phyloP scores from a whole-genome alignment of 1,284 basidiomycete genomes.

The Cryptococcus sp. region DNA sequence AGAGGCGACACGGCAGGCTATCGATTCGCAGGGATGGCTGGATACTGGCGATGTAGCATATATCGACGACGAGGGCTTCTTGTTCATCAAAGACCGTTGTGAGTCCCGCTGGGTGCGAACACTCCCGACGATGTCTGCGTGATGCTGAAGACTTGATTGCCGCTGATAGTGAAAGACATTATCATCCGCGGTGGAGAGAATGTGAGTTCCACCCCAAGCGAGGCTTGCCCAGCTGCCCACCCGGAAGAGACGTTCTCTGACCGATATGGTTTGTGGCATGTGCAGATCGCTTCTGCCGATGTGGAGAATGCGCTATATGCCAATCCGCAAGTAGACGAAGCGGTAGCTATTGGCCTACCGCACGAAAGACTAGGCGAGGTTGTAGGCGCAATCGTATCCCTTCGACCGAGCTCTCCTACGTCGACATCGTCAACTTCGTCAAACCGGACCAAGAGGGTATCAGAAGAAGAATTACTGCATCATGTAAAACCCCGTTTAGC shows the following conservation, averaged over 20 bases:
- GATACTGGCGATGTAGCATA: constrained; percentile 46
- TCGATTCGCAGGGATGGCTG: constrained; percentile 47
- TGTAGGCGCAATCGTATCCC: constrained; percentile 38
- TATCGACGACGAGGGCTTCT: constrained; percentile 42
- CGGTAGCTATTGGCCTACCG: constrained; percentile 40
- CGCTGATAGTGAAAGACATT: constrained; percentile 41
- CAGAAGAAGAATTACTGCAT: constrained; percentile 21
- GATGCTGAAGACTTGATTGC: not conserved
- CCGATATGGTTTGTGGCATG: too few relatives aligned
- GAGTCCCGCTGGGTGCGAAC: constrained; percentile 8
- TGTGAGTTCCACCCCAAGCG: constrained; percentile 18
- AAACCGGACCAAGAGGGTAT: constrained; percentile 11
- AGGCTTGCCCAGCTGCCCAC: not conserved
- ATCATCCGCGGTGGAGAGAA: constrained; percentile 51
- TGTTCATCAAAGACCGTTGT: constrained; percentile 45
- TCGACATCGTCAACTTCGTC: not conserved
- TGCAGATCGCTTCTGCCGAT: constrained; percentile 38
- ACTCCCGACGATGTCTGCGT: not conserved
- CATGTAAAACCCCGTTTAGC: constrained; percentile 25
- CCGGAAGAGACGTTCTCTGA: too few relatives aligned
- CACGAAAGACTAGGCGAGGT: constrained; percentile 41
- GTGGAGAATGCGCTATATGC: constrained; percentile 46
- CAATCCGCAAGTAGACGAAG: constrained; percentile 38
- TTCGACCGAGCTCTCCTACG: constrained; percentile 12
- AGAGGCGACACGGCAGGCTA: constrained; percentile 35